Conservation (phyloP, 495 filamentous ascomycete genomes). For the Aspergillus cristatus region DNA sequence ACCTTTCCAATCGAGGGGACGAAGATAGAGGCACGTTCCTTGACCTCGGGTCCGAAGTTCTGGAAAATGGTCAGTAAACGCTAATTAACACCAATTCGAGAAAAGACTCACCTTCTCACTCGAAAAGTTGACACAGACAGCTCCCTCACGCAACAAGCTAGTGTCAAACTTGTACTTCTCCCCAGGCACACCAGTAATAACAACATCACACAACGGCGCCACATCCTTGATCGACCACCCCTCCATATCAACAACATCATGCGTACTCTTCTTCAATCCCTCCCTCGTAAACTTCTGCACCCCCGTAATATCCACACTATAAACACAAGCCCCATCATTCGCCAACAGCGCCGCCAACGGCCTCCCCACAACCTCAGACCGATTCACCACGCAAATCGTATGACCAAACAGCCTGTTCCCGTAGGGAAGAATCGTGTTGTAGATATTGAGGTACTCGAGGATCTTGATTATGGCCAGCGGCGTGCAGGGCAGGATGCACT, state of each 20-base stretch:
- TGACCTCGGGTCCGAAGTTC: constrained; percentile 84
- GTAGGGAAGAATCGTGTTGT: constrained; percentile 91
- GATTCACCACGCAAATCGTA: constrained; percentile 90
- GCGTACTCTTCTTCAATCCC: constrained; percentile 69
- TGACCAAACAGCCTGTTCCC: constrained; percentile 87
- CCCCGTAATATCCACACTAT: constrained; percentile 84
- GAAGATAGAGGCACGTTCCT: constrained; percentile 92
- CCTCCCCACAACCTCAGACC: constrained; percentile 87
- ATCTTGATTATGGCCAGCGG: constrained; percentile 94
- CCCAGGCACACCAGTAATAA: constrained; percentile 87
- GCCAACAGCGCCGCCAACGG: constrained; percentile 91
- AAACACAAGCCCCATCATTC: constrained; percentile 92
- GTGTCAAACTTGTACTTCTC: constrained; percentile 82
- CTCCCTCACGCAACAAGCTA: constrained; percentile 71
- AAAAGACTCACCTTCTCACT: constrained; percentile 59
- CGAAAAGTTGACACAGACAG: constrained; percentile 95
- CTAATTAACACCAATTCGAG: background rate
- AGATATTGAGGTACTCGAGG: constrained; percentile 86
- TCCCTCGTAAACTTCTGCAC: constrained; percentile 88
- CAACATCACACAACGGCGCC: constrained; percentile 79
- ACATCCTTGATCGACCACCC: constrained; percentile 70
- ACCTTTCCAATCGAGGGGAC: constrained; percentile 96
- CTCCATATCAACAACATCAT: constrained; percentile 73
- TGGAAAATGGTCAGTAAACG: constrained; percentile 14
- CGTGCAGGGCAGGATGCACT: constrained; percentile 90